A percentile compares a stretch with the other conserved stretches of the same genome.
Evolutionary conservation across 2,329 filamentous ascomycete species (phyloP).

Genomic region (Tolypocladium guangdongense): DNA sequence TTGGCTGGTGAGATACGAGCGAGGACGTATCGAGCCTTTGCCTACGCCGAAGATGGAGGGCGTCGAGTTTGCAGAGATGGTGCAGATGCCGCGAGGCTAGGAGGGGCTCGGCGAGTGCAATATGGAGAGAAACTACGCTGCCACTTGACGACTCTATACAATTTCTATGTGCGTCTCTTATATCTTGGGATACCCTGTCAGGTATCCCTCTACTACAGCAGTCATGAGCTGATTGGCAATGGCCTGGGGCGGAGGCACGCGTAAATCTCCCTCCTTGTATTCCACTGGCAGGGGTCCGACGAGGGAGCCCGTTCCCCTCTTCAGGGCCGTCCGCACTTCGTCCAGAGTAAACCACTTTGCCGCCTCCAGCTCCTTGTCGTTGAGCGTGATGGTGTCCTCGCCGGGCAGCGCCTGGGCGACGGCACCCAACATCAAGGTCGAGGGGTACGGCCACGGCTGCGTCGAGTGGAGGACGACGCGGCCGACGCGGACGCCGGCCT

Average conservation of each 20-base stretch:
- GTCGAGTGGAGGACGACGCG: slow-evolving; percentile 73
- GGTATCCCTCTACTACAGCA: slow-evolving; percentile 68
- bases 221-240: slow-evolving; percentile 85
- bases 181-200: slow-evolving; percentile 44
- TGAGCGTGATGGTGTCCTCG: slow-evolving; percentile 65
- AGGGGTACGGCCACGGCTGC: slow-evolving; percentile 81
- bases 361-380: slow-evolving; percentile 85
- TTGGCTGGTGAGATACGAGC: slow-evolving; percentile 53
- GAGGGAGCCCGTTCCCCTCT: slow-evolving; percentile 52
- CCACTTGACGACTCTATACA: background rate
- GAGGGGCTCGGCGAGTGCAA: slow-evolving; percentile 1
- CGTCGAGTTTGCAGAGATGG: slow-evolving; percentile 24
- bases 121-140: background rate
- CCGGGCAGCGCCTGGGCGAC: slow-evolving; percentile 71
- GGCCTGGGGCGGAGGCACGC: slow-evolving; percentile 74
- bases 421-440: slow-evolving; percentile 77
- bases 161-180: slow-evolving; percentile 13
- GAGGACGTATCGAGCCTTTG: slow-evolving; percentile 25
- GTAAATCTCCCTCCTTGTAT: slow-evolving; percentile 66
- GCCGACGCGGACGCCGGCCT: slow-evolving; percentile 65
- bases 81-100: slow-evolving; percentile 4
- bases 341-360: slow-evolving; percentile 81
- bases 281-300: slow-evolving; percentile 52
- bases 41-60: slow-evolving; percentile 32
- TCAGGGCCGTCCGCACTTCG: slow-evolving; percentile 67